These are phyloP conservation scores for Sergeia podlipaevii DNA, from an alignment of 208 protist genomes.

Conservation along the genomic window DNA sequence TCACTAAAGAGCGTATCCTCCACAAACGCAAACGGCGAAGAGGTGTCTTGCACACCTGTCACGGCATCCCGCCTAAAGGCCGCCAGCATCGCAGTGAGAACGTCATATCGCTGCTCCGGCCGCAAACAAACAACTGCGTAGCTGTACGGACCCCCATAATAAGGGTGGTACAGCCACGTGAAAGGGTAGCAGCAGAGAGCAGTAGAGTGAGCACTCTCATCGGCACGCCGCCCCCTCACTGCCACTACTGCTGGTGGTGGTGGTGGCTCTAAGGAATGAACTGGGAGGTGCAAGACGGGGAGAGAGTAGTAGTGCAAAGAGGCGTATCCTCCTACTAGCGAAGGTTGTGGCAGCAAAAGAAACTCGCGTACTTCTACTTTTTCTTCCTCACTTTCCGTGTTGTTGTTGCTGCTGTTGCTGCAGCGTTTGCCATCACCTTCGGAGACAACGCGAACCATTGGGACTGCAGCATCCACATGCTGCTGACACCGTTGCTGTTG, in stretches of 20 bases:
- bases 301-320: conserved; percentile 65
- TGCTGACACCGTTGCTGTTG: conserved; percentile 20
- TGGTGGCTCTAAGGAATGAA: conserved; percentile 10
- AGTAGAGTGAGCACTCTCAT: background rate
- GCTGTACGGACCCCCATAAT: conserved; percentile 7
- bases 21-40: too few relatives aligned
- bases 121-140: conserved; percentile 13
- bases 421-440: too few relatives aligned
- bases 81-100: too few relatives aligned
- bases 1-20: too few relatives aligned
- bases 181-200: conserved; percentile 9
- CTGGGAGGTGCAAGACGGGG: conserved; percentile 45
- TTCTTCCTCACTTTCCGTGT: background rate
- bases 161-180: conserved; percentile 18
- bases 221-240: background rate
- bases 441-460: conserved; percentile 19
- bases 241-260: background rate
- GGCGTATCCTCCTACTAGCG: conserved; percentile 39
- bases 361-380: conserved; percentile 11
- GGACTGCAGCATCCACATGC: conserved; percentile 13
- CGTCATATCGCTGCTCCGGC: too few relatives aligned
- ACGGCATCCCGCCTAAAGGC: too few relatives aligned
- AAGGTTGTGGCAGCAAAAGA: conserved; percentile 20
- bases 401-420: background rate
- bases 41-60: too few relatives aligned